These are phyloP conservation scores for Stromatinia cepivora DNA, from an alignment of 2,329 filamentous ascomycete species.

Conservation along the genomic window DNA sequence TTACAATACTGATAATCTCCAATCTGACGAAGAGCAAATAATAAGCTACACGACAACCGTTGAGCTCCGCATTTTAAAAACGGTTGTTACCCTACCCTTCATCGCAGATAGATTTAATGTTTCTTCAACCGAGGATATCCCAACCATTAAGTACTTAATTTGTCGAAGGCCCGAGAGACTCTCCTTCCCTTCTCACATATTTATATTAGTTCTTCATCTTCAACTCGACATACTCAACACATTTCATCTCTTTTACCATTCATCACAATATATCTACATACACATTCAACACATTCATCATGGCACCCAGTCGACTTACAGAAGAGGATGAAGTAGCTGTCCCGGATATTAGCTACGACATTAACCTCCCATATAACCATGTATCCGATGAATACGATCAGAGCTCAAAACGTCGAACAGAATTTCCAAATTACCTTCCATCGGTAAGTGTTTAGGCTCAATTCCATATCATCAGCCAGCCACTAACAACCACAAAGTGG, in stretches of 20 bases:
- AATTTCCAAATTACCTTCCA: constrained; percentile 49
- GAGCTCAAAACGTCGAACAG: constrained; percentile 42
- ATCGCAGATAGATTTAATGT: constrained; percentile 8
- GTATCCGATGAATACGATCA: constrained; percentile 43
- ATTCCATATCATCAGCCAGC: background rate
- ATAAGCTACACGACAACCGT: constrained; percentile 19
- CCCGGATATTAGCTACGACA: constrained; percentile 44
- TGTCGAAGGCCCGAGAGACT: background rate
- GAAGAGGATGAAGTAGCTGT: constrained; percentile 27
- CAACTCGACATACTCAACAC: constrained; percentile 1
- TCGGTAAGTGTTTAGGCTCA: constrained; percentile 29
- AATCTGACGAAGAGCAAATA: constrained; percentile 16
- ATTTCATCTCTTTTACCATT: background rate
- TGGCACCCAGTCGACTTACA: constrained; percentile 32
- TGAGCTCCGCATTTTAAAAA: constrained; percentile 24
- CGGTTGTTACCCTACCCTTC: constrained; percentile 7
- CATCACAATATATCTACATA: background rate
- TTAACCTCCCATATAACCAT: constrained; percentile 50
- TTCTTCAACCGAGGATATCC: background rate
- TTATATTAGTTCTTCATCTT: constrained; percentile 22
- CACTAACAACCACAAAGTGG: constrained; percentile 38
- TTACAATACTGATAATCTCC: constrained; percentile 20
- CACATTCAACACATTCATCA: constrained; percentile 16
- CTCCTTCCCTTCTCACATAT: constrained; percentile 3
- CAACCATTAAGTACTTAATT: constrained; percentile 5